Conservation (phyloP, 116 monocot species). For the Dioscorea cayenensis region DNA sequence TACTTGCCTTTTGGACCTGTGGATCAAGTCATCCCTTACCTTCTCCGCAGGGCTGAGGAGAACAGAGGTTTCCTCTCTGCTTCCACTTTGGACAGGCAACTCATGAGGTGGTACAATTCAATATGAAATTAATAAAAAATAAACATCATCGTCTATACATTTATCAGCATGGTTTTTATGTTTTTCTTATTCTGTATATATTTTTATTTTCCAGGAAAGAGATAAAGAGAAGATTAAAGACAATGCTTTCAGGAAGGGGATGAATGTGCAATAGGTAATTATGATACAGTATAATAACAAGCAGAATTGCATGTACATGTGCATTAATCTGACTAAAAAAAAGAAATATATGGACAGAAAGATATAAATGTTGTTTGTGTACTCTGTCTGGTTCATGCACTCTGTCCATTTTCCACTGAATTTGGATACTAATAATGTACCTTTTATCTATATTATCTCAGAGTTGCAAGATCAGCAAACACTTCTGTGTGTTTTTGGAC, state of each 20-base stretch:
- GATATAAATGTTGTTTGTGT: no score
- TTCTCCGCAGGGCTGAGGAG: slow-evolving; percentile 88
- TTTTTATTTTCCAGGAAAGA: slow-evolving; percentile 32
- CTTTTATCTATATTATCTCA: no score
- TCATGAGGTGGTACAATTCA: slow-evolving; percentile 48
- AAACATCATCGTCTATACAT: neutral
- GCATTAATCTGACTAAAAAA: neutral
- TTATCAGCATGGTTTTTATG: no score
- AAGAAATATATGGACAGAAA: no score
- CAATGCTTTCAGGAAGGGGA: slow-evolving; percentile 18
- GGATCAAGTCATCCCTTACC: slow-evolving; percentile 82
- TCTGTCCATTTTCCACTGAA: no score
- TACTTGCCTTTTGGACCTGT: slow-evolving; percentile 86
- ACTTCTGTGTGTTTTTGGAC: no score
- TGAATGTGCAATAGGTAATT: neutral
- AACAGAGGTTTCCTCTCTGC: slow-evolving; percentile 75
- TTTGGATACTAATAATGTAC: no score
- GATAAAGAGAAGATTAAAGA: slow-evolving; percentile 34
- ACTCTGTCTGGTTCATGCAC: no score
- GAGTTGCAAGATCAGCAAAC: no score
- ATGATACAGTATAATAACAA: neutral
- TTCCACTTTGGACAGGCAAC: slow-evolving; percentile 48
- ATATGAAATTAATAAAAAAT: no score
- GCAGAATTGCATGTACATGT: neutral
- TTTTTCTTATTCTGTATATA: neutral